These are phyloP conservation scores for Candida fluviatilis DNA, from an alignment of 805 yeast species.

Conservation along the genomic window DNA sequence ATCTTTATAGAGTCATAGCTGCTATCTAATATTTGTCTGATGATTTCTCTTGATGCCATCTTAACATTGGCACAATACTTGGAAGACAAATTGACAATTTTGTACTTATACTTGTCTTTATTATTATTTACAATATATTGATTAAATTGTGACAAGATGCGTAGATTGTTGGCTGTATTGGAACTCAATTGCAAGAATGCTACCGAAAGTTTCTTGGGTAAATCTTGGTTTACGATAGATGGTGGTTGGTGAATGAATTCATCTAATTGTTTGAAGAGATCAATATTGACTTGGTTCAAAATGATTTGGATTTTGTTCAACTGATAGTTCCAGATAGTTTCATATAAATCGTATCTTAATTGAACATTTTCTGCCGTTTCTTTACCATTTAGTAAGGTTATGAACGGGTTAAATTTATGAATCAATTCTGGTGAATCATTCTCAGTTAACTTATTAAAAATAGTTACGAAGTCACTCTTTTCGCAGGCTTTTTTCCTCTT, in stretches of 20 bases:
- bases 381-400: conserved; percentile 17
- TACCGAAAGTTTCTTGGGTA: conserved; percentile 18
- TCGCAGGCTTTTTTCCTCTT: neutral
- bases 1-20: conserved; percentile 8
- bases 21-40: conserved; percentile 22
- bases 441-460: conserved; percentile 4
- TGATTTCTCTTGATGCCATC: conserved; percentile 28
- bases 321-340: conserved; percentile 27
- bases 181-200: conserved; percentile 36
- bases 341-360: conserved; percentile 20
- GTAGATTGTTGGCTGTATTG: conserved; percentile 37
- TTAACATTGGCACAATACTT: conserved; percentile 32
- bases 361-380: conserved; percentile 20
- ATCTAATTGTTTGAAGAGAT: conserved; percentile 23
- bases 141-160: conserved; percentile 34
- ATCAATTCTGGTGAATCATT: neutral
- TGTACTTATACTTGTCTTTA: conserved; percentile 10
- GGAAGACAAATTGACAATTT: conserved; percentile 25
- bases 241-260: conserved; percentile 18
- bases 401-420: conserved; percentile 17
- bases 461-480: neutral
- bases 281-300: conserved; percentile 29
- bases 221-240: conserved; percentile 2
- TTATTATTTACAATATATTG: conserved; percentile 9
- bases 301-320: conserved; percentile 21